Percentiles rank a stretch among this genome's conserved stretches.
phyloP scores from a whole-genome alignment of 2,329 filamentous ascomycete species.

The Aspergillus sp. region DNA sequence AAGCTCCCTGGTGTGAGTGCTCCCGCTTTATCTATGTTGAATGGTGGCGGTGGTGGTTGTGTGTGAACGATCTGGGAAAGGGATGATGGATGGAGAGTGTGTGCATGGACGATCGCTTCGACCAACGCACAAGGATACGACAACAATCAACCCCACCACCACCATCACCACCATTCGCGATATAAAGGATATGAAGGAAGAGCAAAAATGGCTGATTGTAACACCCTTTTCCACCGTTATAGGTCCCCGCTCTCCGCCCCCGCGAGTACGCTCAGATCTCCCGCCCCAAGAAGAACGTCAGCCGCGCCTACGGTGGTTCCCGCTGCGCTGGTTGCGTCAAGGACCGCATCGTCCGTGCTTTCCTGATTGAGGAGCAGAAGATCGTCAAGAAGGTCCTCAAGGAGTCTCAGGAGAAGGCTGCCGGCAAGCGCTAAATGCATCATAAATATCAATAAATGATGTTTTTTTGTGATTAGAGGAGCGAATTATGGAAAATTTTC shows the following conservation, averaged over 20 bases:
- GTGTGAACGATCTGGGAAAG: conserved; percentile 11
- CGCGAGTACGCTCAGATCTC: conserved; percentile 97
- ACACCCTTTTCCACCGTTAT: conserved; percentile 5
- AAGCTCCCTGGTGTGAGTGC: conserved; percentile 96
- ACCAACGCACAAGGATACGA: conserved; percentile 10
- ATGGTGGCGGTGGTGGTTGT: background rate
- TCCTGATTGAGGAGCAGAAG: conserved; percentile 99
- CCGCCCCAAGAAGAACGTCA: conserved; percentile 98
- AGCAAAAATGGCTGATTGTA: conserved; percentile 17
- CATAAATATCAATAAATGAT: conserved; percentile 28
- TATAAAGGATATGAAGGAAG: background rate
- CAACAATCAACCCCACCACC: conserved; percentile 4
- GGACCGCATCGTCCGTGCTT: conserved; percentile 95
- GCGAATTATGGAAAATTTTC: conserved; percentile 37
- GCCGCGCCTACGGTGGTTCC: conserved; percentile 96
- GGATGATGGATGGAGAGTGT: conserved; percentile 17
- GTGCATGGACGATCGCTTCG: conserved; percentile 15
- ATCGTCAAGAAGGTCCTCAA: conserved; percentile 99
- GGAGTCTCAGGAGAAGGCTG: conserved; percentile 78
- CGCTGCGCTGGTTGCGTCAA: conserved; percentile 98
- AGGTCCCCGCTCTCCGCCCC: conserved; percentile 95
- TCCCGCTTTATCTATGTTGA: conserved; percentile 26
- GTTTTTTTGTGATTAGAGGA: conserved; percentile 40
- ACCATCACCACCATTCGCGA: too few relatives aligned
- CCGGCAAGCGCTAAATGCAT: conserved; percentile 48